phyloP scores from a whole-genome alignment of 805 yeast species.

The Ogataea glucozyma region DNA sequence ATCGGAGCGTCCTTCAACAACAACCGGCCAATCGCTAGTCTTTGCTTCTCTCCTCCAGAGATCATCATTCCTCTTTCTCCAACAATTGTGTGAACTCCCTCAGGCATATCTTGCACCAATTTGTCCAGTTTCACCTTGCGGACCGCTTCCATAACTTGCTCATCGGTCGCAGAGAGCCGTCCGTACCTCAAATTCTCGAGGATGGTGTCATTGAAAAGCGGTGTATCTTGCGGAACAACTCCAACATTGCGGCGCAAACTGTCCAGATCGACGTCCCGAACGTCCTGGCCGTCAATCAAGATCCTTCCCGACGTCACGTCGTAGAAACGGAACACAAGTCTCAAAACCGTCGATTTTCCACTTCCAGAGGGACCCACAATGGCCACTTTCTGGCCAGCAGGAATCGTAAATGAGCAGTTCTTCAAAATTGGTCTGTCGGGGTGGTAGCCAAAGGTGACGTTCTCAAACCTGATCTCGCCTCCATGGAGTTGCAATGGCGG shows the following conservation, averaged over 20 bases:
- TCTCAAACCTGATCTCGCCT: constrained; percentile 84
- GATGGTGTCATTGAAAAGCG: constrained; percentile 88
- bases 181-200: constrained; percentile 89
- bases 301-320: constrained; percentile 80
- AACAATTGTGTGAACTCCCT: constrained; percentile 81
- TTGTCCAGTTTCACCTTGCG: constrained; percentile 66
- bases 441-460: constrained; percentile 90
- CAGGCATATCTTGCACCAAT: constrained; percentile 71
- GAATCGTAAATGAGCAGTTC: constrained; percentile 80
- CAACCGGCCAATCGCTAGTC: constrained; percentile 92
- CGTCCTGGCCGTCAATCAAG: constrained; percentile 85
- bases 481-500: constrained; percentile 58
- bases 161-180: constrained; percentile 66
- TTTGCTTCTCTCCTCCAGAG: constrained; percentile 98
- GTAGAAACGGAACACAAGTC: constrained; percentile 84
- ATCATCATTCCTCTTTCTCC: constrained; percentile 99
- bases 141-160: constrained; percentile 66
- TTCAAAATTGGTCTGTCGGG: constrained; percentile 82
- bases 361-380: constrained; percentile 96
- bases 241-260: constrained; percentile 76
- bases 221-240: constrained; percentile 97
- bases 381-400: constrained; percentile 90
- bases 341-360: constrained; percentile 88
- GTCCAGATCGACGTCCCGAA: constrained; percentile 70
- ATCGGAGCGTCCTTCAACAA: constrained; percentile 83